A percentile compares a stretch with the other conserved stretches of the same genome.
phyloP scores from a whole-genome alignment of 1,284 basidiomycete species.

The Cutaneotrichosporon cutaneum region DNA sequence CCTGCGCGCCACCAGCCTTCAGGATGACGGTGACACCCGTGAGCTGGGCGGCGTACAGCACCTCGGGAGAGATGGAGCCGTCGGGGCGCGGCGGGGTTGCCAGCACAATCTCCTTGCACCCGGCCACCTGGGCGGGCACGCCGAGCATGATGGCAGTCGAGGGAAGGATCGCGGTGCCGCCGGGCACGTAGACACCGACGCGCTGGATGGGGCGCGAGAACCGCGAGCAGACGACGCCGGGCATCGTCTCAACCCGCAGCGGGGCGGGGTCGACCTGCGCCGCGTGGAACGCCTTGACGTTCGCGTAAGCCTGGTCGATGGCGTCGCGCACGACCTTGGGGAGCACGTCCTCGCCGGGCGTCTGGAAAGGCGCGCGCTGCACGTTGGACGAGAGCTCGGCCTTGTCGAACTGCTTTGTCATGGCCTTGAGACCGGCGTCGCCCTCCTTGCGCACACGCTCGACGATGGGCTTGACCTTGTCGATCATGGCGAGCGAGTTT shows the following conservation, averaged over 20 bases:
- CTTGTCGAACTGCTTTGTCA: conserved; percentile 93
- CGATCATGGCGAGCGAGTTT: conserved; percentile 90
- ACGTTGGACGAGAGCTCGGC: conserved; percentile 56
- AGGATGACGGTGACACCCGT: conserved; percentile 84
- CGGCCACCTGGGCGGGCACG: conserved; percentile 95
- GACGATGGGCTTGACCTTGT: conserved; percentile 92
- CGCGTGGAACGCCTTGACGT: conserved; percentile 86
- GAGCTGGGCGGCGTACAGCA: conserved; percentile 87
- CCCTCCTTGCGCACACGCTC: conserved; percentile 79
- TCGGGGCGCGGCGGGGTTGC: conserved; percentile 92
- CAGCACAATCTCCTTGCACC: conserved; percentile 87
- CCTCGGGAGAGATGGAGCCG: conserved; percentile 88
- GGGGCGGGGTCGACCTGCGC: conserved; percentile 72
- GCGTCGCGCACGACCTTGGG: conserved; percentile 69
- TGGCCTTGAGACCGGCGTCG: conserved; percentile 80
- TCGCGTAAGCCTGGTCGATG: conserved; percentile 88
- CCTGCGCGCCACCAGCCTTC: conserved; percentile 94
- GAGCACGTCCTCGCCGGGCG: conserved; percentile 58
- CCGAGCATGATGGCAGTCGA: conserved; percentile 98
- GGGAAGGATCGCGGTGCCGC: conserved; percentile 93
- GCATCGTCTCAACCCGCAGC: conserved; percentile 93
- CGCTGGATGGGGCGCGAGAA: conserved; percentile 91
- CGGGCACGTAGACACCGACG: conserved; percentile 96
- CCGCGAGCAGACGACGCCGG: conserved; percentile 90
- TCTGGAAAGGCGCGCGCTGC: conserved; percentile 54